Conservation (phyloP, 441 rosid species). For the Biscutella auriculata region DNA sequence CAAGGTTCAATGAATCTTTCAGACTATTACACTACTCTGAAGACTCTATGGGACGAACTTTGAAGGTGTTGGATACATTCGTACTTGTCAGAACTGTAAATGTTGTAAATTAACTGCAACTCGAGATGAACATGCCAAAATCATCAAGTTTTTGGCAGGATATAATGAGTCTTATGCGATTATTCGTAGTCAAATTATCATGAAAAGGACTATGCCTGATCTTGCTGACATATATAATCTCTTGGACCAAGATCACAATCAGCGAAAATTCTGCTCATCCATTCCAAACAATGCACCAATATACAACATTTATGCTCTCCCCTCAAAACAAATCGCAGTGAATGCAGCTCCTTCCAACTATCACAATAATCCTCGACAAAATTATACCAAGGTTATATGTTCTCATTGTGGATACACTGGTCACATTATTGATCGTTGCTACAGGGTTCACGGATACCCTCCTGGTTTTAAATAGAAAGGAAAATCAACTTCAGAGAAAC, state of each 20-base stretch:
- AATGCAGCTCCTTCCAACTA: too few species aligned
- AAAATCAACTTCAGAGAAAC: too few species aligned
- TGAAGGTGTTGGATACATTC: background rate
- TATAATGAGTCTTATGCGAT: background rate
- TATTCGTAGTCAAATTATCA: background rate
- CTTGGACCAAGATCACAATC: too few species aligned
- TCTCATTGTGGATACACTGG: background rate
- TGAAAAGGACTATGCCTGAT: background rate
- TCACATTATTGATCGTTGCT: background rate
- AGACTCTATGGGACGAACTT: background rate
- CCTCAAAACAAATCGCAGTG: too few species aligned
- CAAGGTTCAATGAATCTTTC: background rate
- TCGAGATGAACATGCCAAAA: too few species aligned
- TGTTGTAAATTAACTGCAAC: too few species aligned
- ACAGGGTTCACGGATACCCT: background rate
- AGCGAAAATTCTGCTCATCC: too few species aligned
- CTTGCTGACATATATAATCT: background rate
- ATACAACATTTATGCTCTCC: too few species aligned
- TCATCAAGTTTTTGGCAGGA: background rate
- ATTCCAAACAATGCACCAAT: too few species aligned
- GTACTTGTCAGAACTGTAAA: background rate
- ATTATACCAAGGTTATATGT: background rate
- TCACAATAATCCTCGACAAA: too few species aligned
- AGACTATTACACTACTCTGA: accelerated
- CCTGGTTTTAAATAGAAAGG: background rate